Conservation (phyloP, 129 eudicot species). For the Flaveria sonorensis region DNA sequence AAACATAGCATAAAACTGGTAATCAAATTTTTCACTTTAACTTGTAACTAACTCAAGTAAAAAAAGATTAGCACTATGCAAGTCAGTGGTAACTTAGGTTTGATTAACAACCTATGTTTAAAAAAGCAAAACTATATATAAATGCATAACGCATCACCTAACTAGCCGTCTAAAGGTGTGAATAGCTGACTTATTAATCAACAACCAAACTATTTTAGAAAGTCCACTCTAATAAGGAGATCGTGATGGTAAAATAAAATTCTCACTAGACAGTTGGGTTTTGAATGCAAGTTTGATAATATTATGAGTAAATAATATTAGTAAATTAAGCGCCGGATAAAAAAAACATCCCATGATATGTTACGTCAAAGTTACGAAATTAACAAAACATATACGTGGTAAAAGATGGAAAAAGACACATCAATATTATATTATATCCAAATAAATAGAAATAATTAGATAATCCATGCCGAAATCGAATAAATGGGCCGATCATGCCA, state of each 20-base stretch:
- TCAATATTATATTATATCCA: neutral
- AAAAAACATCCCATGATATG: neutral
- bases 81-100: no score
- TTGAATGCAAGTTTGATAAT: no score
- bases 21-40: no score
- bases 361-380: no score
- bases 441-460: slow-evolving; percentile 11
- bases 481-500: slow-evolving; percentile 69
- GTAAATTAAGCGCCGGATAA: no score
- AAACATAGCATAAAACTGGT: no score
- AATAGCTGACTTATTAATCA: neutral
- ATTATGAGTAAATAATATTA: no score
- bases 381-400: neutral
- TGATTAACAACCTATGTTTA: neutral
- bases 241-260: no score
- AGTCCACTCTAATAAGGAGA: no score
- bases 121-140: neutral
- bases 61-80: no score
- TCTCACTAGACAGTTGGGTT: no score
- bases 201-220: neutral
- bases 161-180: neutral
- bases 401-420: neutral
- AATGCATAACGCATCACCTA: neutral
- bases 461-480: slow-evolving; percentile 60
- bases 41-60: no score